phyloP scores from a whole-genome alignment of 345 rosid genomes.

The Pistacia atlantica region DNA sequence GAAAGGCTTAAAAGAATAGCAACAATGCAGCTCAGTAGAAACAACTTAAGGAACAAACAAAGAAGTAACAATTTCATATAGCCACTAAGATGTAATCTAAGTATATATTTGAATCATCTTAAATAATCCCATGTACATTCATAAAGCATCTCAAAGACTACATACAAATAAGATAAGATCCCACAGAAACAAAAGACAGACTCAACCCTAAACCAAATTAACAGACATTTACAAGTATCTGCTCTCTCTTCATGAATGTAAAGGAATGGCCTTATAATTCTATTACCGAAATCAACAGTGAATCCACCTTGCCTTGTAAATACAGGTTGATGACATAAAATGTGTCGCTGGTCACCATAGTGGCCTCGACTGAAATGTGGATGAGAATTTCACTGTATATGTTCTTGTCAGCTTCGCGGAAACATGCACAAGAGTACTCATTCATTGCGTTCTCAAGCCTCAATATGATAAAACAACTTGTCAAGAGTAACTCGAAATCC shows the following conservation, averaged over 20 bases:
- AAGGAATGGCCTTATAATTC: slow-evolving; percentile 31
- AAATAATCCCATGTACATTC: slow-evolving; percentile 39
- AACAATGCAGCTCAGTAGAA: neutral
- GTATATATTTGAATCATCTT: slow-evolving; percentile 29
- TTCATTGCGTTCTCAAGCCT: slow-evolving; percentile 6
- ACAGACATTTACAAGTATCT: slow-evolving; percentile 41
- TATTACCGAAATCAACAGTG: slow-evolving; percentile 20
- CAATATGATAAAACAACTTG: slow-evolving; percentile 6
- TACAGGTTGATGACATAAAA: neutral
- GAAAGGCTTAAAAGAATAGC: neutral
- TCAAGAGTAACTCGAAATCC: neutral
- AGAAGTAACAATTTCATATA: neutral
- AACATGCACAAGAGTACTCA: neutral
- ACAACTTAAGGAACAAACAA: neutral
- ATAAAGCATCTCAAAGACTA: slow-evolving; percentile 31
- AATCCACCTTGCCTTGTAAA: slow-evolving; percentile 19
- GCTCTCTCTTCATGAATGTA: slow-evolving; percentile 30
- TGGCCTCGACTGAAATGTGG: neutral
- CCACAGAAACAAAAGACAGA: slow-evolving; percentile 17
- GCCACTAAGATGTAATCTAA: slow-evolving; percentile 25
- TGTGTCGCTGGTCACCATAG: neutral
- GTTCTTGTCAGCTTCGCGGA: neutral
- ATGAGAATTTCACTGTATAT: neutral
- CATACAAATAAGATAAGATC: slow-evolving; percentile 20
- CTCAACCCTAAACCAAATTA: slow-evolving; percentile 26